These are phyloP conservation scores for Acacia melanoxylon DNA, from an alignment of 306 rosid species.

Conservation along the genomic window DNA sequence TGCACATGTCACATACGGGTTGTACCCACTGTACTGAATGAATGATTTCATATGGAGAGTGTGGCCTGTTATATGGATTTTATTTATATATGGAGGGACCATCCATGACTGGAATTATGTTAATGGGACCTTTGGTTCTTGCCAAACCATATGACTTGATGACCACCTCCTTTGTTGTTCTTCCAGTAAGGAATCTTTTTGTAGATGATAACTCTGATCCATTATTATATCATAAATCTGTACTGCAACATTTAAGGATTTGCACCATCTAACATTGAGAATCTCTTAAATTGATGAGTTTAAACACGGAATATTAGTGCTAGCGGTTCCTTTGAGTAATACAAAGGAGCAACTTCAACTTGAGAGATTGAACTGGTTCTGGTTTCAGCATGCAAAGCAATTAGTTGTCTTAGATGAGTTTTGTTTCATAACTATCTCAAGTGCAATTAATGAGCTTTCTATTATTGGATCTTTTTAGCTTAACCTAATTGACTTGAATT, in stretches of 20 bases:
- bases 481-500: background rate
- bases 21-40: background rate
- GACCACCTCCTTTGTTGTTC: background rate
- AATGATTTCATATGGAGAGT: background rate
- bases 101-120: background rate
- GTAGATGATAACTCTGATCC: background rate
- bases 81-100: background rate
- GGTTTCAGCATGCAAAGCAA: background rate
- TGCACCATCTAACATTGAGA: background rate
- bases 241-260: background rate
- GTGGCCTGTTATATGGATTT: background rate
- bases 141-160: slow-evolving; percentile 7
- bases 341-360: background rate
- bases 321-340: background rate
- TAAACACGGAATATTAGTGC: background rate
- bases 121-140: slow-evolving; percentile 8
- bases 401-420: background rate
- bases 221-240: background rate
- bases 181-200: background rate
- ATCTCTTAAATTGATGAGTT: background rate
- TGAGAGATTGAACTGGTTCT: background rate
- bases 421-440: background rate
- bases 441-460: background rate
- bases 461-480: slow-evolving; percentile 1
- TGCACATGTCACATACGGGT: background rate